phyloP scores from a whole-genome alignment of 164 flowering plant genomes.

The grape (Vitis vinifera) region ASM3070453v1 NC_081813.1:1606001-1606500 shows the following conservation, averaged over 20 bases:
- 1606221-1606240: slow-evolving; percentile 77
- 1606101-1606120: no score
- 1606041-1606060: no score
- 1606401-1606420: slow-evolving; percentile 83
- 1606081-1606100: no score
- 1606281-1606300: slow-evolving; percentile 71
- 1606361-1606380: slow-evolving; percentile 91
- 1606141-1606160: slow-evolving; percentile 90
- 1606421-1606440: slow-evolving; percentile 64
- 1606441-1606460: slow-evolving; percentile 82
- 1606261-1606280: slow-evolving; percentile 90
- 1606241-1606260: slow-evolving; percentile 89
- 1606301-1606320: slow-evolving; percentile 93
- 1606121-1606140: not conserved
- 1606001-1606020: not conserved
- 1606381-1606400: slow-evolving; percentile 88
- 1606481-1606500: slow-evolving; percentile 90
- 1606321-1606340: slow-evolving; percentile 95
- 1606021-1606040: not conserved
- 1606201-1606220: slow-evolving; percentile 71
- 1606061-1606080: no score
- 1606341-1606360: slow-evolving; percentile 85
- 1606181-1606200: slow-evolving; percentile 90
- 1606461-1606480: slow-evolving; percentile 89
- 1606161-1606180: slow-evolving; percentile 89